Conservation (phyloP, 116 monocot genomes). For the Trichopus zeylanicus region DNA sequence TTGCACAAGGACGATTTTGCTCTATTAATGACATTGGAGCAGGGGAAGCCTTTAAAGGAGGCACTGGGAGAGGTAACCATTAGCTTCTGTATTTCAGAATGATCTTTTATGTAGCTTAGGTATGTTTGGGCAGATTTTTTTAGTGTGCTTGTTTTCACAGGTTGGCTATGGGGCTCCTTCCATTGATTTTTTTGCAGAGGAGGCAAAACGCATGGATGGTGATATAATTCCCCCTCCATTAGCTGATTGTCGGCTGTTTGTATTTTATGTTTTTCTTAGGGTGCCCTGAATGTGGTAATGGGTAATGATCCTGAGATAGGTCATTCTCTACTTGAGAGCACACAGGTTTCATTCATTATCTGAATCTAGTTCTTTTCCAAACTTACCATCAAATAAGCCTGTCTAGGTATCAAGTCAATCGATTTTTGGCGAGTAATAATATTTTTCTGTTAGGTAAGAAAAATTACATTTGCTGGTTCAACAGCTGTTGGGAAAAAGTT, state of each 20-base stretch:
- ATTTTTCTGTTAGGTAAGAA: constrained; percentile 49
- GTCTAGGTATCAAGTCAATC: no score
- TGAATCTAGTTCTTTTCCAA: no score
- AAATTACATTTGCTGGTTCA: constrained; percentile 94
- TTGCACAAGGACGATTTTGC: constrained; percentile 91
- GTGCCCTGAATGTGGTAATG: constrained; percentile 90
- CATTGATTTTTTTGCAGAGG: constrained; percentile 93
- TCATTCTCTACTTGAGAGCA: constrained; percentile 66
- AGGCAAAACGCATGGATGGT: constrained; percentile 89
- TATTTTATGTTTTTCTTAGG: no score
- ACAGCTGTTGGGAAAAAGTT: constrained; percentile 94
- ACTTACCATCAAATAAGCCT: no score
- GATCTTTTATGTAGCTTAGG: neutral
- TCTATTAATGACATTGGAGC: constrained; percentile 85
- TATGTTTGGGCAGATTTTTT: neutral
- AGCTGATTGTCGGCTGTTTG: constrained; percentile 76
- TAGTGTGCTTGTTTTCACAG: constrained; percentile 37
- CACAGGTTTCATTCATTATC: constrained; percentile 43
- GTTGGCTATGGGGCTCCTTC: constrained; percentile 81
- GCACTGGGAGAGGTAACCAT: constrained; percentile 71
- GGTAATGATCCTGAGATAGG: constrained; percentile 89
- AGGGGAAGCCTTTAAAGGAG: constrained; percentile 93
- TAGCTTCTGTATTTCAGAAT: neutral
- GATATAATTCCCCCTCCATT: constrained; percentile 80
- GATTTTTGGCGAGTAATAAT: neutral